phyloP scores from a whole-genome alignment of 2,329 filamentous ascomycete genomes.

The Cladophialophora bantiana region DNA sequence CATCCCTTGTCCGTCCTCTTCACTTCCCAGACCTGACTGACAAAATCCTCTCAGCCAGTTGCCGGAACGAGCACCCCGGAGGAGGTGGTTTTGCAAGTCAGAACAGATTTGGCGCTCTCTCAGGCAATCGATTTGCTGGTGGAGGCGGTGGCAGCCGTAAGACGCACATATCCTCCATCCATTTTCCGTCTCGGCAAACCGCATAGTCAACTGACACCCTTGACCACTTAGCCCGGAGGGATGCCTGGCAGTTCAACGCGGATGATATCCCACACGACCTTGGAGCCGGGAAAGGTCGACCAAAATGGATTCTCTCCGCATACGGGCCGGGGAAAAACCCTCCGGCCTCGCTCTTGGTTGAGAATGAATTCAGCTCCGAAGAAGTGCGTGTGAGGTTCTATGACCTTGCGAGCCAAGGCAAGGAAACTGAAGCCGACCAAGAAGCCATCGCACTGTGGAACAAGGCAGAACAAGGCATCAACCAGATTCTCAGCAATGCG shows the following conservation, averaged over 20 bases:
- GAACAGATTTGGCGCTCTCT: slow-evolving; percentile 36
- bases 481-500: slow-evolving; percentile 71
- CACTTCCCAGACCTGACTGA: slow-evolving; percentile 6
- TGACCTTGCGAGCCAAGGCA: slow-evolving; percentile 65
- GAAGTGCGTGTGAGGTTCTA: slow-evolving; percentile 81
- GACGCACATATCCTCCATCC: not conserved
- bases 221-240: slow-evolving; percentile 44
- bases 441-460: slow-evolving; percentile 64
- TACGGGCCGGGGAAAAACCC: slow-evolving; percentile 81
- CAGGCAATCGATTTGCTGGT: slow-evolving; percentile 34
- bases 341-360: slow-evolving; percentile 84
- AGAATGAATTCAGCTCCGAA: slow-evolving; percentile 86
- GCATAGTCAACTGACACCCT: slow-evolving; percentile 19
- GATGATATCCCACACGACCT: slow-evolving; percentile 72
- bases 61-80: slow-evolving; percentile 67
- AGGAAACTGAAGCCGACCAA: slow-evolving; percentile 57
- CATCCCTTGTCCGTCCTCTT: not conserved
- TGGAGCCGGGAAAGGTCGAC: slow-evolving; percentile 66
- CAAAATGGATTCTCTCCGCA: slow-evolving; percentile 84
- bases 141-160: slow-evolving; percentile 29
- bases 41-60: slow-evolving; percentile 56
- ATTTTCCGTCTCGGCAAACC: slow-evolving; percentile 1
- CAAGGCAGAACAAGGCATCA: slow-evolving; percentile 73
- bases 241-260: slow-evolving; percentile 53
- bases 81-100: slow-evolving; percentile 28